A percentile compares a stretch with the other conserved stretches of the same genome.
Evolutionary conservation across 2,329 filamentous ascomycete species (phyloP).

Genomic region (Xylariaceae sp.): DNA sequence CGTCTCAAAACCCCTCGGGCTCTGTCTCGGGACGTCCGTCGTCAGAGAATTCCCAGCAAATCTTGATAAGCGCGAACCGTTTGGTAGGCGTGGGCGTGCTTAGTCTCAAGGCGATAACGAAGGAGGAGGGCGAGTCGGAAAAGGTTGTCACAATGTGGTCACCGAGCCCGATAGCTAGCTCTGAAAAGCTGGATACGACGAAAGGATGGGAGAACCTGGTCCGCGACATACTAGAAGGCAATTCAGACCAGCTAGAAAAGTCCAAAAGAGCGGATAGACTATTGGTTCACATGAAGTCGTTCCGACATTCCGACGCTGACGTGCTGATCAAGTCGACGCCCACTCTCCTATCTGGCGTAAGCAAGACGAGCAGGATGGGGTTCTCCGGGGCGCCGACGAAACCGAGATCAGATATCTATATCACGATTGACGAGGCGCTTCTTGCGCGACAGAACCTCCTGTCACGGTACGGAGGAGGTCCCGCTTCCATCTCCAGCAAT

Average conservation of each 20-base stretch:
- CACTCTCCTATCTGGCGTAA: conserved; percentile 75
- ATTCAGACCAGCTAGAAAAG: conserved; percentile 68
- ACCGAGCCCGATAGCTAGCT: conserved; percentile 46
- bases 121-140: conserved; percentile 65
- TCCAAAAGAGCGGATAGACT: conserved; percentile 69
- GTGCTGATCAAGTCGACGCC: conserved; percentile 78
- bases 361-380: conserved; percentile 80
- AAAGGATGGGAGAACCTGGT: conserved; percentile 71
- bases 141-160: conserved; percentile 75
- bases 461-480: conserved; percentile 65
- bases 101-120: conserved; percentile 69
- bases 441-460: conserved; percentile 68
- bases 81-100: conserved; percentile 73
- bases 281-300: conserved; percentile 73
- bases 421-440: conserved; percentile 76
- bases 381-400: conserved; percentile 90
- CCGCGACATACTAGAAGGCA: conserved; percentile 65
- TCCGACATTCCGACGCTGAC: conserved; percentile 72
- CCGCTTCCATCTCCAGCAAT: conserved; percentile 61
- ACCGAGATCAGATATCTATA: conserved; percentile 86
- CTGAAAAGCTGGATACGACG: conserved; percentile 52
- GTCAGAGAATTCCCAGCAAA: conserved; percentile 28
- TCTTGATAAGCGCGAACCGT: conserved; percentile 53
- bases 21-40: conserved; percentile 39
- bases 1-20: conserved; percentile 51